Evolutionary conservation across 805 yeast species (phyloP).

Genomic region (Kuraishia borneana): DNA sequence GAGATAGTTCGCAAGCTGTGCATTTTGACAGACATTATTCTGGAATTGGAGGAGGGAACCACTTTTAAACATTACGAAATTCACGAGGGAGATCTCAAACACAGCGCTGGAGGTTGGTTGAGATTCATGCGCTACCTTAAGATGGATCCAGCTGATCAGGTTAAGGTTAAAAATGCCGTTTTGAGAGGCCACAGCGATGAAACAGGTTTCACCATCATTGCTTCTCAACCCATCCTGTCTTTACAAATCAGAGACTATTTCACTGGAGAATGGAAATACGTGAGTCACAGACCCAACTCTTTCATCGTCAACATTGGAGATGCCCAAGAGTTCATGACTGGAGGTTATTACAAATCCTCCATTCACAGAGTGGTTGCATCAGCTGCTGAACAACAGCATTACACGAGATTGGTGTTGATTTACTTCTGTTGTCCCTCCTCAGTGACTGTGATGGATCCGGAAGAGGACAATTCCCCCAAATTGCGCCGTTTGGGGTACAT

Average conservation of each 20-base stretch:
- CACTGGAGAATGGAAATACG: constrained; percentile 26
- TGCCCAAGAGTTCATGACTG: constrained; percentile 28
- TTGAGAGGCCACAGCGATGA: constrained; percentile 37
- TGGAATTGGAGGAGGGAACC: constrained; percentile 35
- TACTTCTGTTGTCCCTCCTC: constrained; percentile 29
- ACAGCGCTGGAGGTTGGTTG: constrained; percentile 29
- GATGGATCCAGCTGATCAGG: constrained; percentile 16
- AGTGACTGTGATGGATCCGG: constrained; percentile 28
- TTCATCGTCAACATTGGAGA: constrained; percentile 31
- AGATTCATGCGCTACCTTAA: constrained; percentile 26
- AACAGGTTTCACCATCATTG: constrained; percentile 26
- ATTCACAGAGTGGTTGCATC: constrained; percentile 38
- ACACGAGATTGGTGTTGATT: constrained; percentile 26
- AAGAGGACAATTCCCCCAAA: constrained; percentile 23
- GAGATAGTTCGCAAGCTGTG: constrained; percentile 24
- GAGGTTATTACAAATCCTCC: constrained; percentile 34
- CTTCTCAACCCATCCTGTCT: constrained; percentile 28
- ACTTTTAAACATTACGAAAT: constrained; percentile 22
- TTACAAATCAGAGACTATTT: constrained; percentile 26
- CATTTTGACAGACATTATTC: constrained; percentile 29
- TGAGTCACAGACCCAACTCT: constrained; percentile 25
- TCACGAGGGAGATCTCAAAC: constrained; percentile 15
- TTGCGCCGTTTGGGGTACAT: constrained; percentile 20
- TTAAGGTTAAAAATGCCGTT: constrained; percentile 26
- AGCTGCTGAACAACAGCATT: constrained; percentile 26